Evolutionary conservation across 805 yeast genomes (phyloP), one percentile per base, ranked within the genome.

Genomic region (Brettanomyces custersianus): DNA sequence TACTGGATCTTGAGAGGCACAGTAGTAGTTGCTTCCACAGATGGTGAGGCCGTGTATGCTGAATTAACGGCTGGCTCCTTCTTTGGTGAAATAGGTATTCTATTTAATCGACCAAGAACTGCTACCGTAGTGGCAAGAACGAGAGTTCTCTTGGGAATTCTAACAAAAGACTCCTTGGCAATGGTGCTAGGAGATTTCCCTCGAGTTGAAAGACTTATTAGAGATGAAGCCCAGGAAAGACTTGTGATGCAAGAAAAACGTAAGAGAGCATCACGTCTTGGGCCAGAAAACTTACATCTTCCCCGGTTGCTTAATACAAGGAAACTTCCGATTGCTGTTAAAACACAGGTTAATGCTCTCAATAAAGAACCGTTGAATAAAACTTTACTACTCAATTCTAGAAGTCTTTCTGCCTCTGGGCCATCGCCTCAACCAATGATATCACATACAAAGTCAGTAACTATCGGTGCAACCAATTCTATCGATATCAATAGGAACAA

Each of bases 201-300:
- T 0, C 53, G 59, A 3, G 72, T 81, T 27, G 88, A 80, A 51
- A 60, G 83, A 40, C 63, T 76, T 33, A 79, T 81, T 29, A 61
- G 88, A 42, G 85, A 81, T 52, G 90, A 81, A 49, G 88, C 86
- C 3, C 87, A 81, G 48, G 87, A 80, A 51, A 62, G 90, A 35
- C 57, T 81, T 40, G 79, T 81, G 4, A 72, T 78, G 75, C 78
- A 72, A 46, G 84, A 77, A 35, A 76, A 79, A 52, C 65, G 74
- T 47, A 69, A 66, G 42, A 58, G 67, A 38, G 61, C 65, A 34
- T 68, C 68, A 11, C 57, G n/a, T n/a, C n/a, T n/a, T n/a, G n/a
- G n/a, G n/a, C n/a, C n/a, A n/a, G n/a, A n/a, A n/a, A n/a, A n/a
- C n/a, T n/a, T n/a, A n/a, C n/a, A n/a, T n/a, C n/a, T n/a, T n/a